Conservation (phyloP, 2,329 filamentous ascomycete species). For the Fusarium nematophilum region DNA sequence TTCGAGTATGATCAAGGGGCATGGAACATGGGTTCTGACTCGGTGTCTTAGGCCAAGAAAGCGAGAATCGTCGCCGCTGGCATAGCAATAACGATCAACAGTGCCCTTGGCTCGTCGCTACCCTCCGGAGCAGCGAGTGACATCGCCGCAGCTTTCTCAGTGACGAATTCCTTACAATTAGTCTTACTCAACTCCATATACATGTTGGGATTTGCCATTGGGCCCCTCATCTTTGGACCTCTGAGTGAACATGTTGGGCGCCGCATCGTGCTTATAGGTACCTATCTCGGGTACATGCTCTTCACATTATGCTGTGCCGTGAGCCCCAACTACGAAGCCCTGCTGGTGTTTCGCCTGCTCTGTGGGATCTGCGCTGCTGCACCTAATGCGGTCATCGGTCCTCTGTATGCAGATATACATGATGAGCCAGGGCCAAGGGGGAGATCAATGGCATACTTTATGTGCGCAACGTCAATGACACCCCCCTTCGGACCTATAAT, state of each 20-base stretch:
- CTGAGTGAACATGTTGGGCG: slow-evolving; percentile 56
- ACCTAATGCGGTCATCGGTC: slow-evolving; percentile 56
- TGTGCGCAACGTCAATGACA: slow-evolving; percentile 51
- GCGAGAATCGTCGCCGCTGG: too few species aligned
- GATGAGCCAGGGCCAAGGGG: slow-evolving; percentile 46
- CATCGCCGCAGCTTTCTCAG: too few species aligned
- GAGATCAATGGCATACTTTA: slow-evolving; percentile 52
- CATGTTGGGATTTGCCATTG: too few species aligned
- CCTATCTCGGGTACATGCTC: slow-evolving; percentile 57
- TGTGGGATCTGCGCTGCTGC: slow-evolving; percentile 53
- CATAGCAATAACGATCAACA: too few species aligned
- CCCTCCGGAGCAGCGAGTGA: too few species aligned
- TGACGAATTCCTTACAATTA: too few species aligned
- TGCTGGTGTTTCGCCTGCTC: slow-evolving; percentile 57
- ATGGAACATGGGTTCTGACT: too few species aligned
- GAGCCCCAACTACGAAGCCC: slow-evolving; percentile 53
- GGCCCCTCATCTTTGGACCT: slow-evolving; percentile 54
- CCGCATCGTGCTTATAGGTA: slow-evolving; percentile 56
- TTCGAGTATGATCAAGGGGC: too few species aligned
- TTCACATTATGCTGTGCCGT: slow-evolving; percentile 56
- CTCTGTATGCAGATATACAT: slow-evolving; percentile 59
- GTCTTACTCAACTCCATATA: too few species aligned
- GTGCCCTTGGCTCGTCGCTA: too few species aligned
- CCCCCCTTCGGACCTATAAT: slow-evolving; percentile 56
- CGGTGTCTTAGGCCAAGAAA: too few species aligned